Evolutionary conservation across 208 protist species (phyloP).

Genomic region (Wallacemonas sp.): DNA sequence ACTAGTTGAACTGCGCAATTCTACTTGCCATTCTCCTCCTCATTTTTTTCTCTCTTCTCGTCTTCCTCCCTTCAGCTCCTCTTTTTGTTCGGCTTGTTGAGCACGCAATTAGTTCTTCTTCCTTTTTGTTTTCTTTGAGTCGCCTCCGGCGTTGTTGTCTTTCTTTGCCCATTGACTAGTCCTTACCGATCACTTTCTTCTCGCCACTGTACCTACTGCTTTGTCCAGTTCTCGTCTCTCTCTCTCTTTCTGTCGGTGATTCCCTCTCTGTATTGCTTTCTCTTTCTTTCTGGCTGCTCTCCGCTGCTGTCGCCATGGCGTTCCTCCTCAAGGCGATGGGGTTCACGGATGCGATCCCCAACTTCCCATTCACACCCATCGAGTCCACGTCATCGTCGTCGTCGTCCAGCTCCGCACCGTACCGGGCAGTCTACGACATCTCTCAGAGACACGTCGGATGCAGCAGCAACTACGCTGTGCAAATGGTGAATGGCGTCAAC

Average conservation of each 20-base stretch:
- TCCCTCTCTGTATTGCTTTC: too few relatives aligned
- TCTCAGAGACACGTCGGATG: conserved; percentile 5
- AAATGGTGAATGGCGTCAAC: conserved; percentile 30
- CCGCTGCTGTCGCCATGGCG: conserved; percentile 34
- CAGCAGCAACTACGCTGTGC: conserved; percentile 19
- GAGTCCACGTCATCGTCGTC: background rate
- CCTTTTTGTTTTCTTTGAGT: background rate
- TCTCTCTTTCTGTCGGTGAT: background rate
- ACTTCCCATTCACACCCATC: conserved; percentile 68
- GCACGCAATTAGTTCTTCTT: background rate
- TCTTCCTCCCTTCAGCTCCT: background rate
- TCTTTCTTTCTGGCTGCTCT: background rate
- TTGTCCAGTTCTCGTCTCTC: background rate
- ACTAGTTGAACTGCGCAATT: background rate
- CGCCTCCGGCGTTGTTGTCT: background rate
- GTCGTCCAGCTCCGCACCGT: conserved; percentile 5
- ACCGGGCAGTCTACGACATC: conserved; percentile 4
- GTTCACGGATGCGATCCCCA: conserved; percentile 57
- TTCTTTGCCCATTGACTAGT: too few relatives aligned
- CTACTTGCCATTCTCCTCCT: background rate
- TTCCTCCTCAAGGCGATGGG: conserved; percentile 81
- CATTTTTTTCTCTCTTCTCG: background rate
- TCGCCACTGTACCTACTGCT: background rate
- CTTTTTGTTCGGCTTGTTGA: background rate
- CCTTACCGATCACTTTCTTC: too few relatives aligned